Evolutionary conservation across 1,284 basidiomycete genomes (phyloP), one percentile per base, ranked within the genome.

Genomic region (Cryptococcus hybrid): DNA sequence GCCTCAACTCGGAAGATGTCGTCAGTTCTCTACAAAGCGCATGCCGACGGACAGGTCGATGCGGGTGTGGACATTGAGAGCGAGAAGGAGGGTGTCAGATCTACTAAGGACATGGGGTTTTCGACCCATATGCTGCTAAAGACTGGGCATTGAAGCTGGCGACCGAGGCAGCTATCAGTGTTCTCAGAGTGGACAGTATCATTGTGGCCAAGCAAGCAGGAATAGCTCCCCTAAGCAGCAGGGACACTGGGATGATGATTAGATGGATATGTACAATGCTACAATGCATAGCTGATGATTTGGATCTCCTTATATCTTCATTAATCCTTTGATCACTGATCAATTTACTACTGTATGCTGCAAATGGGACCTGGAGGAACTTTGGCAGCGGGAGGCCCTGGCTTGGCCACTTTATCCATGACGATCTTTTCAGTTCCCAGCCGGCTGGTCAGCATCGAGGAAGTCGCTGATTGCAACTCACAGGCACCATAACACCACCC

Each of bases 121-220:
- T 75, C 45, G 77, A 78, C 60, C 62, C 72, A 12, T 78, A 60
- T 51, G 74, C 73, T n/a, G 71, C 76, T 35, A 78, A 78, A 60
- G 77, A 78, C 57, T 78, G 76, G 77, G 77, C 77, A 2, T 69
- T 78, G 64, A 78, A 78, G 66, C 62, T 78, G 56, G 77, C 76
- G 30, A 94, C 93, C 0, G 94, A 96, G 73, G 94, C 96, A 4
- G 96, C 96, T 2, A 86, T 94, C 54, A 88, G 89, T 0, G 92
- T 99, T 24, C 84, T 99, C 49, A 89, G 88, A 58, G 96, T 99
- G 8, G 96, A 99, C 78, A 91, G 89, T 68, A 97, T 98, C 78
- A 99, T 99, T 80, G 95, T 97, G 86, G 92, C 90, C 78, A 92
- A 92, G 74, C 90, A 90, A 51, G 90, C 91, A 1, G 91, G 91